Evolutionary conservation across 495 filamentous ascomycete genomes (phyloP).

Genomic region (Elasticomyces elasticus): DNA sequence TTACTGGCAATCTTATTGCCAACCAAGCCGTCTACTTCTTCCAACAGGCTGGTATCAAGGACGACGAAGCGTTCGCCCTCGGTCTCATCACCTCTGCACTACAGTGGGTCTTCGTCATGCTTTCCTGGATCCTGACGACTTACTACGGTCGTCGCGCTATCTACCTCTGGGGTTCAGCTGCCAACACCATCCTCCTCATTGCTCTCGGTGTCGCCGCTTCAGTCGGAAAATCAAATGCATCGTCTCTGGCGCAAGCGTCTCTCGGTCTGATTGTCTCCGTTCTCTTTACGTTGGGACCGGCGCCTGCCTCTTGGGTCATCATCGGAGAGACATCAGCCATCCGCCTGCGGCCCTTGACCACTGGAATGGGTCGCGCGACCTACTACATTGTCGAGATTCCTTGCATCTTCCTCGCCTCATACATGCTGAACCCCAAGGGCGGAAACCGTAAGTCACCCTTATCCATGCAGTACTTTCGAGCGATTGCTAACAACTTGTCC

Average conservation of each 20-base stretch:
- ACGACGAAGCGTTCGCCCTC: constrained; percentile 41
- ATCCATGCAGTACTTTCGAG: not conserved
- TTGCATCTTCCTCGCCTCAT: constrained; percentile 43
- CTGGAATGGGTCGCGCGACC: constrained; percentile 43
- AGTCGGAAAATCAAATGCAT: constrained; percentile 27
- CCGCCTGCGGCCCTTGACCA: constrained; percentile 48
- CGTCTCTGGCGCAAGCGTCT: constrained; percentile 40
- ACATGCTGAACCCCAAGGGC: constrained; percentile 40
- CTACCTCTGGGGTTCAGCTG: constrained; percentile 45
- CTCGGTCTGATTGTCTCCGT: constrained; percentile 48
- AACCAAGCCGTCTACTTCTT: constrained; percentile 39
- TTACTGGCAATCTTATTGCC: constrained; percentile 29
- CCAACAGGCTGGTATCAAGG: constrained; percentile 36
- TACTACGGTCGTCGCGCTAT: constrained; percentile 44
- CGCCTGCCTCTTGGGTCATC: constrained; percentile 47
- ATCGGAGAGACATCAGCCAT: constrained; percentile 50
- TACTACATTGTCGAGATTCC: constrained; percentile 47
- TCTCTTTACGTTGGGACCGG: constrained; percentile 43
- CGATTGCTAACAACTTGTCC: constrained; percentile 8
- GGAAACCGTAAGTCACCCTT: constrained; percentile 13
- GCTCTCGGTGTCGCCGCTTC: constrained; percentile 43
- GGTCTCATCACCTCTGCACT: constrained; percentile 46
- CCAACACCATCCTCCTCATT: constrained; percentile 31
- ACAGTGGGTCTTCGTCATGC: constrained; percentile 43
- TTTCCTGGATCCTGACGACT: constrained; percentile 45